Base-by-base conservation (phyloP, 768 basidiomycete genomes). In the Asterophora parasitica region DNA sequence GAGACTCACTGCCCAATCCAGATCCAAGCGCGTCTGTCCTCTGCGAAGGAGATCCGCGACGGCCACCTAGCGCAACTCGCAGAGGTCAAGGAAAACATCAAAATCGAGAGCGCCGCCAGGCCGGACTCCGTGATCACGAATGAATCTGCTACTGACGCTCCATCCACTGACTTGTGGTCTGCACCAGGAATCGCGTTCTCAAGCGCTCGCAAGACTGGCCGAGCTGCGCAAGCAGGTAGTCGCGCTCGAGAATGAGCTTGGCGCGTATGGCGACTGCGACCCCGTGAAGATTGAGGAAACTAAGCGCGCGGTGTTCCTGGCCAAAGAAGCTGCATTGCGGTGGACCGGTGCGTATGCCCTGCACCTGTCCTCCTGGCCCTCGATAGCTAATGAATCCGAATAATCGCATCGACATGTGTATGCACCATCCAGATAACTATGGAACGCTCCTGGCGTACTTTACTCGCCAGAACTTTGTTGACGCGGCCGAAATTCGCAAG, bases 181-280 rank as follows among this genome's bases (percentile, higher is more conserved):
- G 23, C 6, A 48, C 12, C 60, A 93, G 92, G 73, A 71, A 26
- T 66, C 71, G 19, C 82, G 92, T 27, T 65, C 73, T 0, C 64
- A 68, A 27, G 66, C 77, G 2, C 69, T 94, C 39, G 69, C 70
- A 15, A 69, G 67, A 31, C 72, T 90, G 30, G 59, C 63, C 1
- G 58, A 63, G 4, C 65, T 79, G 33, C 79, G 74, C 59, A 72
- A 74, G 53, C 69, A 78, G 46, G 68, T 82, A 3, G 61, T 56
- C 2, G 63, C 56, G 16, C 72, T 92, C 34, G 78, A 86, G 55
- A 65, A 69, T 2, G 93, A 96, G 61, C 77, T 93, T 2, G 72
- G 70, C 32, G 78, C 79, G 28, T 93, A 92, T 59, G 87, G 88
- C 35, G 82, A 86, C 13, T 92, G 88, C 46, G 90, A 96, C 65